Evolutionary conservation across 2,329 filamentous ascomycete genomes (phyloP).

Genomic region (Aspergillus sp.): DNA sequence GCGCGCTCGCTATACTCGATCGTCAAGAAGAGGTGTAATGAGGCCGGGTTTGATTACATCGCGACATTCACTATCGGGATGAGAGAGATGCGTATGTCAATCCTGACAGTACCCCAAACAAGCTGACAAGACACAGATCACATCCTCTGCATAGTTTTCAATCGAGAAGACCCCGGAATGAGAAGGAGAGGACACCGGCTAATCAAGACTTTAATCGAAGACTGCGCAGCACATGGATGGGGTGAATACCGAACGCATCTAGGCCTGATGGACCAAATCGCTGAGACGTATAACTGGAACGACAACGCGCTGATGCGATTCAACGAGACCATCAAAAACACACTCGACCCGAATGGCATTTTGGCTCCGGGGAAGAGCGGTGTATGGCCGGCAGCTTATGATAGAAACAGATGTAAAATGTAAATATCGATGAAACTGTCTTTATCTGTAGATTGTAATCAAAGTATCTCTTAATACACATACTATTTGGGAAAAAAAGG

Average conservation of each 20-base stretch:
- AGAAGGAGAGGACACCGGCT: slow-evolving; percentile 34
- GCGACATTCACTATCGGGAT: slow-evolving; percentile 48
- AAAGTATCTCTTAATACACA: neutral
- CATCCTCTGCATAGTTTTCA: slow-evolving; percentile 52
- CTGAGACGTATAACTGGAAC: slow-evolving; percentile 9
- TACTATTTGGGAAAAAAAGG: slow-evolving; percentile 1
- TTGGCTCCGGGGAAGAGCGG: slow-evolving; percentile 12
- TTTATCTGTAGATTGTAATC: no score
- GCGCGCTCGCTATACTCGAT: slow-evolving; percentile 42
- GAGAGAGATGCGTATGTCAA: slow-evolving; percentile 43
- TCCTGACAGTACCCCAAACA: neutral
- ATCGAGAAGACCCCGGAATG: slow-evolving; percentile 38
- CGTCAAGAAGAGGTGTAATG: slow-evolving; percentile 32
- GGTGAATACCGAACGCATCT: slow-evolving; percentile 47
- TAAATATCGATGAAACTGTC: neutral
- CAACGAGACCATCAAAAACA: slow-evolving; percentile 10
- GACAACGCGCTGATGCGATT: slow-evolving; percentile 7
- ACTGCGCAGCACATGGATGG: slow-evolving; percentile 37
- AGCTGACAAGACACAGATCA: slow-evolving; percentile 28
- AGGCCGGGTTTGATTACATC: slow-evolving; percentile 49
- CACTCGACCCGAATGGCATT: slow-evolving; percentile 12
- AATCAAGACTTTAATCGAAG: slow-evolving; percentile 36
- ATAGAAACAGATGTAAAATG: neutral
- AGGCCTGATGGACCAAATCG: slow-evolving; percentile 46
- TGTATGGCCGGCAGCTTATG: slow-evolving; percentile 9